phyloP scores from a whole-genome alignment of 345 rosid species.

The Melaleuca quinquenervia region DNA sequence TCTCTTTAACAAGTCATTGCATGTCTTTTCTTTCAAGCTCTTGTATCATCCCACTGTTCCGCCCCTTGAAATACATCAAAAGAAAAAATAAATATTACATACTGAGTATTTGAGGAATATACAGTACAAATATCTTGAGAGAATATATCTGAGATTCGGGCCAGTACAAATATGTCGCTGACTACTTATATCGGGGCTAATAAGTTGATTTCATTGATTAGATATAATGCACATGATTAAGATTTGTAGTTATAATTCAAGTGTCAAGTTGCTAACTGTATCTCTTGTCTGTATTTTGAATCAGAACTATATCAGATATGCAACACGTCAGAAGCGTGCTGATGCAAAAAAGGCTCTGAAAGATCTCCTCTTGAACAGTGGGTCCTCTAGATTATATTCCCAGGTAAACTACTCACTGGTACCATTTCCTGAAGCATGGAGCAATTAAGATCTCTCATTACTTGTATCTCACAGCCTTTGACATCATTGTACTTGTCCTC shows the following conservation, averaged over 20 bases:
- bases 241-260: not conserved
- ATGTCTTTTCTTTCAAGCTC: not conserved
- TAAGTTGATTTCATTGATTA: not conserved
- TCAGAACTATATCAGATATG: slow-evolving; percentile 35
- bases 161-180: not conserved
- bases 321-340: slow-evolving; percentile 41
- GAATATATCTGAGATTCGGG: not conserved
- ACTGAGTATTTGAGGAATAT: not conserved
- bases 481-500: not conserved
- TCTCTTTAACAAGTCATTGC: not conserved
- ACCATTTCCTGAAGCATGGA: not conserved
- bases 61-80: not conserved
- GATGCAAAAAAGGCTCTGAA: slow-evolving; percentile 46
- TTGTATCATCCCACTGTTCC: not conserved
- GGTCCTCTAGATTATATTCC: slow-evolving; percentile 14
- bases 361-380: slow-evolving; percentile 23
- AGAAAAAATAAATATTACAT: not conserved
- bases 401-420: slow-evolving; percentile 17
- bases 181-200: not conserved
- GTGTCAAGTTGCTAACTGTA: not conserved
- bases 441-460: not conserved
- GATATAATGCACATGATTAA: not conserved
- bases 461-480: not conserved
- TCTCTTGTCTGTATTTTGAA: slow-evolving; percentile 3
- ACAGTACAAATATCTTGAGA: not conserved